A percentile compares a stretch with the other conserved stretches of the same genome.
Conservation (phyloP, 495 filamentous ascomycete species). For the Neurospora sp. region DNA sequence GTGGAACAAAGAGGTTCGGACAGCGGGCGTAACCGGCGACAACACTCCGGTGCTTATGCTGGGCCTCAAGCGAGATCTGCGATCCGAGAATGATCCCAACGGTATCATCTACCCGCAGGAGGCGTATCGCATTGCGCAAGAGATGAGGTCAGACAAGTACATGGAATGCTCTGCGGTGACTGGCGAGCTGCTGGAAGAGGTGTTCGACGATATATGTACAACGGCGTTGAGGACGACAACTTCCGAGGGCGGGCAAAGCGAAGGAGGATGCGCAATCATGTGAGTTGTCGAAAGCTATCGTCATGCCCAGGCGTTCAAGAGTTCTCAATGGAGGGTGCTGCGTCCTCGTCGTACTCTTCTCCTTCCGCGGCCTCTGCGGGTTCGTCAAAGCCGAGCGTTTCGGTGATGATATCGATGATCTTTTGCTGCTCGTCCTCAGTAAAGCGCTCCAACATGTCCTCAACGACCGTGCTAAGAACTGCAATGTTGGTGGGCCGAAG, state of each 20-base stretch:
- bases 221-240: slow-evolving; percentile 55
- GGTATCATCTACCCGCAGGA: slow-evolving; percentile 65
- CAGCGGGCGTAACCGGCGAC: slow-evolving; percentile 49
- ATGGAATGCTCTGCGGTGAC: slow-evolving; percentile 83
- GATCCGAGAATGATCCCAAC: slow-evolving; percentile 51
- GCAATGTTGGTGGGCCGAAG: slow-evolving; percentile 27
- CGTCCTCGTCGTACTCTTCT: slow-evolving; percentile 13
- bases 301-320: slow-evolving; percentile 12
- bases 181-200: slow-evolving; percentile 65
- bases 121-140: slow-evolving; percentile 64
- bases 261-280: slow-evolving; percentile 30
- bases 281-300: slow-evolving; percentile 9
- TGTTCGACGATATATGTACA: slow-evolving; percentile 66
- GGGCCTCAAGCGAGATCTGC: slow-evolving; percentile 72
- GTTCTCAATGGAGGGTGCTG: slow-evolving; percentile 20
- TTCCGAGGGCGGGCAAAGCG: slow-evolving; percentile 31
- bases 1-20: slow-evolving; percentile 61
- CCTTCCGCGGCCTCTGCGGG: slow-evolving; percentile 10
- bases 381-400: slow-evolving; percentile 29
- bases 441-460: slow-evolving; percentile 37
- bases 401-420: slow-evolving; percentile 31
- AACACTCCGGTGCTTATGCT: slow-evolving; percentile 63
- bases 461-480: slow-evolving; percentile 30
- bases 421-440: slow-evolving; percentile 29
- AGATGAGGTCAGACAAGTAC: slow-evolving; percentile 76